Evolutionary conservation across 1,139 yeast species (phyloP), one percentile per base, ranked within the genome.

Genomic region (Suhomyces coccinellae): DNA sequence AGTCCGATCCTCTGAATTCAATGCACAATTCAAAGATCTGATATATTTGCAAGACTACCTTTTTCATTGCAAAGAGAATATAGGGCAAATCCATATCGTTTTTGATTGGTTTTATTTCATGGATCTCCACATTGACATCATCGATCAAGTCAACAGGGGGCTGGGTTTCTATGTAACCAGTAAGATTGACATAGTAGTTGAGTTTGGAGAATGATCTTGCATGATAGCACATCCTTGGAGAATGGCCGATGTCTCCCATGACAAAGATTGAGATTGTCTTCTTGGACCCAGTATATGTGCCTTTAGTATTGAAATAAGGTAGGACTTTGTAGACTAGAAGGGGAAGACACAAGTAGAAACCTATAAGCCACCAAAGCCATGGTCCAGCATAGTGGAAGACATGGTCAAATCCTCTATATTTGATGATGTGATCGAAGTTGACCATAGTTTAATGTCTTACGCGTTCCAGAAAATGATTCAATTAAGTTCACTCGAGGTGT

Each of bases 191-290:
- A 40, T 75, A 73, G 62, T 85, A 85, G 1, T 89, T 93, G 22
- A 68, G 65, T 40, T 74, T 67, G n/a, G 87, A 78, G 54, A 93
- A 82, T 44, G 95, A 85, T 47, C 75, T 67, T 1, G 96, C 96
- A 63, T 95, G 99, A 63, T 93, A 87, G 56, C 86, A 79, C 88
- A 93, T 93, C 50, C 99, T 73, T 5, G 99, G 99, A 1, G 98
- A 91, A 58, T 91, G 95, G 12, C 97, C 97, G 44, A 95, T 63
- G 59, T 93, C 99, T 1, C 99, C 99, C 24, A 95, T 70, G 1
- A 93, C 99, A 48, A 88, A 77, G 24, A 93, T 82, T 8, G 87
- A 76, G 4, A 89, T 82, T 37, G 88, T 69, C 52, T 70, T 78
- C 52, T 77, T 67, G 47, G 58, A 55, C 2, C 59, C 57, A 11